A percentile compares a stretch with the other conserved stretches of the same genome.
These are phyloP conservation scores for Trichophyton schoenleinii DNA, from an alignment of 2,329 filamentous ascomycete genomes.

Conservation along the genomic window DNA sequence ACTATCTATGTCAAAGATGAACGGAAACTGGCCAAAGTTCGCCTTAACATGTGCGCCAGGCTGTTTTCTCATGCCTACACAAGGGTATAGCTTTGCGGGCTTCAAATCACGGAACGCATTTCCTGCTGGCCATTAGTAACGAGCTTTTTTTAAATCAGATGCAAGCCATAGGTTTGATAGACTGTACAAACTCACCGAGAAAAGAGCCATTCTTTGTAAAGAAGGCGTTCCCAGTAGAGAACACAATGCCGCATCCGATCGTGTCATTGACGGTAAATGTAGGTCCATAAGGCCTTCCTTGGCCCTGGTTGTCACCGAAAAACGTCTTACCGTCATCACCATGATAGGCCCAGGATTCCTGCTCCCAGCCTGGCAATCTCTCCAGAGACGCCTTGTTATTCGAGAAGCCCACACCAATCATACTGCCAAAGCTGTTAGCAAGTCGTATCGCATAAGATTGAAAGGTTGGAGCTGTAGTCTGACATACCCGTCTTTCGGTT, in stretches of 20 bases:
- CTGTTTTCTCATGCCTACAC: slow-evolving; percentile 53
- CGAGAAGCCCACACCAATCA: slow-evolving; percentile 48
- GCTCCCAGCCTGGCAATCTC: slow-evolving; percentile 53
- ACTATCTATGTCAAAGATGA: slow-evolving; percentile 81
- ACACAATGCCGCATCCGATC: slow-evolving; percentile 54
- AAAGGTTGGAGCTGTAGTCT: background rate
- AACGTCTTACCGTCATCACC: slow-evolving; percentile 55
- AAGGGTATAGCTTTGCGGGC: slow-evolving; percentile 38
- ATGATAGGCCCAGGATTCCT: slow-evolving; percentile 54
- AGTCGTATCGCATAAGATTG: background rate
- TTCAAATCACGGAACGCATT: slow-evolving; percentile 37
- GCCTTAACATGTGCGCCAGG: slow-evolving; percentile 45
- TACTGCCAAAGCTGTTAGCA: slow-evolving; percentile 14
- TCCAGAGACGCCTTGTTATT: slow-evolving; percentile 47
- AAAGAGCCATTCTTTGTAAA: slow-evolving; percentile 53
- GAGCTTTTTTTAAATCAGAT: background rate
- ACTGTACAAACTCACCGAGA: slow-evolving; percentile 34
- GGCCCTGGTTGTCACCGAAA: slow-evolving; percentile 42
- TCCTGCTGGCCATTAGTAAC: slow-evolving; percentile 35
- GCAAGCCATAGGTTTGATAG: background rate
- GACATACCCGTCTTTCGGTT: slow-evolving; percentile 54
- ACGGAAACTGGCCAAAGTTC: slow-evolving; percentile 59
- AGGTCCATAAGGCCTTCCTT: slow-evolving; percentile 46
- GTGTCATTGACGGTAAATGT: slow-evolving; percentile 48
- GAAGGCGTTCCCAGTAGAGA: slow-evolving; percentile 48